Evolutionary conservation across 2,329 filamentous ascomycete species (phyloP).

Genomic region (Aureobasidium subglaciale): DNA sequence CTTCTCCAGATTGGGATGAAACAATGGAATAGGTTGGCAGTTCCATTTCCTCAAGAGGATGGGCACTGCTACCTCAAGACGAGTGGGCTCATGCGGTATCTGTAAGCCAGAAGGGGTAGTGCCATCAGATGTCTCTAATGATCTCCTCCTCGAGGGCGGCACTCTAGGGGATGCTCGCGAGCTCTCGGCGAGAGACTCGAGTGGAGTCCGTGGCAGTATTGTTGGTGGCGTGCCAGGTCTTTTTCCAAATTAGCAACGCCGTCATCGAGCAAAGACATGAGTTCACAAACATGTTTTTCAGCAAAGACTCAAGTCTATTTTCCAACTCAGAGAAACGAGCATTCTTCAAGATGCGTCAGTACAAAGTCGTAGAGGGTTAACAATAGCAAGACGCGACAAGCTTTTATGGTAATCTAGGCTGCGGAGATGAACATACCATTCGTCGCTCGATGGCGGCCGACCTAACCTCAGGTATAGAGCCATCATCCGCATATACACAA

Average conservation of each 20-base stretch:
- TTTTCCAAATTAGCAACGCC: background rate
- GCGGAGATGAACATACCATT: conserved; percentile 4
- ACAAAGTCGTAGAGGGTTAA: no score
- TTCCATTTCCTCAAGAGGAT: conserved; percentile 10
- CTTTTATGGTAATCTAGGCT: background rate
- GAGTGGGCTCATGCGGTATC: background rate
- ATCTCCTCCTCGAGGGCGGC: background rate
- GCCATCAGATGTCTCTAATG: background rate
- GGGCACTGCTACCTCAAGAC: conserved; percentile 3
- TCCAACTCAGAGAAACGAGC: conserved; percentile 10
- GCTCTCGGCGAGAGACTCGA: background rate
- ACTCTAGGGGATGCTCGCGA: background rate
- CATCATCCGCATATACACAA: conserved; percentile 12
- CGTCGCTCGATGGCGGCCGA: conserved; percentile 5
- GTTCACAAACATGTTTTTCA: conserved; percentile 6
- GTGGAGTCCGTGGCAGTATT: conserved; percentile 1
- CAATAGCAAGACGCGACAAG: no score
- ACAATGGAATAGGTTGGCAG: conserved; percentile 8
- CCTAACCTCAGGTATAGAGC: conserved; percentile 3
- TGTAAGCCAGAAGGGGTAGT: conserved; percentile 4
- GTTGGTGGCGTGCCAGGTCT: conserved; percentile 6
- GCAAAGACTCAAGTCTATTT: background rate
- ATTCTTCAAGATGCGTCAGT: background rate
- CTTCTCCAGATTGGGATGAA: conserved; percentile 9
- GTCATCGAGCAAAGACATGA: background rate